These are phyloP conservation scores for Candida krabiensis DNA, from an alignment of 805 yeast genomes.

Conservation along the genomic window DNA sequence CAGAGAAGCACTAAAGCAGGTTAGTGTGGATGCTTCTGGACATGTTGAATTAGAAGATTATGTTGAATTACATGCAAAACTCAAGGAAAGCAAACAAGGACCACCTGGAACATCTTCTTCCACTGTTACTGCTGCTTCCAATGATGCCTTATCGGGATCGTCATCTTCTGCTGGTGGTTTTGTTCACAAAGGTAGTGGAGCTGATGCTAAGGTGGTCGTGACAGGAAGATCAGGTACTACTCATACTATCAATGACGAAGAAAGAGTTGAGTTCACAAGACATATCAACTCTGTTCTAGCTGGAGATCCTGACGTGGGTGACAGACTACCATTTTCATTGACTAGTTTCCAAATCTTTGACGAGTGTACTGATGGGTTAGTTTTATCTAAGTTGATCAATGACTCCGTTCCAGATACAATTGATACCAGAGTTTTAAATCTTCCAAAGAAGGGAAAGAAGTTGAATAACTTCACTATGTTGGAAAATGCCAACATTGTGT, in stretches of 20 bases:
- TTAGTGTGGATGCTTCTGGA: conserved; percentile 93
- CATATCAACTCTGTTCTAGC: conserved; percentile 91
- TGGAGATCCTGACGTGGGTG: conserved; percentile 84
- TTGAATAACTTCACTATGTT: conserved; percentile 93
- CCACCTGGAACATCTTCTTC: conserved; percentile 24
- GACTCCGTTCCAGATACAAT: conserved; percentile 98
- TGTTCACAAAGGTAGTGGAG: conserved; percentile 52
- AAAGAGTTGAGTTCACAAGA: conserved; percentile 90
- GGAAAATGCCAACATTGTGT: conserved; percentile 96
- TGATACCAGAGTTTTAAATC: conserved; percentile 93
- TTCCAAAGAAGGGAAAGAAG: conserved; percentile 76
- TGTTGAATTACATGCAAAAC: conserved; percentile 78
- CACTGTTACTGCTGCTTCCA: conserved; percentile 20
- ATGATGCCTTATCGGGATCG: conserved; percentile 31
- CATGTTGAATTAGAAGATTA: conserved; percentile 95
- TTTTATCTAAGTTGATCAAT: conserved; percentile 88
- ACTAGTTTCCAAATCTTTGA: conserved; percentile 95
- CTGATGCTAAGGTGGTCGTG: conserved; percentile 71
- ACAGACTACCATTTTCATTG: conserved; percentile 85
- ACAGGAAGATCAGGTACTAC: conserved; percentile 89
- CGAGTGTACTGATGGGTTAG: conserved; percentile 94
- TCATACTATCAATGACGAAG: conserved; percentile 96
- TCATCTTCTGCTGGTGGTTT: conserved; percentile 31
- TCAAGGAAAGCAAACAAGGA: conserved; percentile 51
- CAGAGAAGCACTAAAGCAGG: conserved; percentile 88